These are phyloP conservation scores for Debaryomyces nepalensis DNA, from an alignment of 1,139 yeast species.

Conservation along the genomic window DNA sequence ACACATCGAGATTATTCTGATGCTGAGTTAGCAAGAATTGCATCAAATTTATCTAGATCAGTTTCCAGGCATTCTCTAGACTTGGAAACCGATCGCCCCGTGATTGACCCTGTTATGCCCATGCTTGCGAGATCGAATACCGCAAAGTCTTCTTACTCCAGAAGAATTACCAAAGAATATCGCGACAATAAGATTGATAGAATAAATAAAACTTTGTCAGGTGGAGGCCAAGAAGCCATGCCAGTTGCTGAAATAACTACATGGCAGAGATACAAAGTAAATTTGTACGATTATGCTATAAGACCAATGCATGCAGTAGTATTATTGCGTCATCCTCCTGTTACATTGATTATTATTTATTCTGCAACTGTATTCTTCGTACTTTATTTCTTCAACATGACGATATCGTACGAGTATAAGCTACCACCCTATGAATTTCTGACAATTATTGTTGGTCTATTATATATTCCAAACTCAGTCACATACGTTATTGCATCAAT, in stretches of 20 bases:
- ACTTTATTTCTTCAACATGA: conserved; percentile 74
- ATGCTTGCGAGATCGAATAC: conserved; percentile 41
- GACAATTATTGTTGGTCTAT: conserved; percentile 68
- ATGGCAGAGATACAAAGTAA: conserved; percentile 23
- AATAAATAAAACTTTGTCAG: conserved; percentile 23
- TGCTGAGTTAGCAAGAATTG: conserved; percentile 24
- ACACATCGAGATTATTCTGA: conserved; percentile 16
- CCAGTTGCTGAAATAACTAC: conserved; percentile 19
- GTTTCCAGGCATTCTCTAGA: conserved; percentile 9
- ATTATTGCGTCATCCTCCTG: conserved; percentile 73
- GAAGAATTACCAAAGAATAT: conserved; percentile 31
- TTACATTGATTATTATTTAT: conserved; percentile 62
- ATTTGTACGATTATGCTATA: conserved; percentile 45
- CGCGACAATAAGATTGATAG: conserved; percentile 24
- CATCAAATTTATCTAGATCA: conserved; percentile 24
- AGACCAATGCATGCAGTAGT: conserved; percentile 56
- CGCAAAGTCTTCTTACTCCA: conserved; percentile 39
- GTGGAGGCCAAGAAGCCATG: conserved; percentile 8
- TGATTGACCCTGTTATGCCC: conserved; percentile 46
- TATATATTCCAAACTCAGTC: conserved; percentile 83
- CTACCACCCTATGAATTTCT: conserved; percentile 70
- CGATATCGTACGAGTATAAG: conserved; percentile 67
- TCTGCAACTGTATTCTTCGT: conserved; percentile 72
- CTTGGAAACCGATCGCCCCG: conserved; percentile 31
- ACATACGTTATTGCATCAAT: conserved; percentile 76